Evolutionary conservation across 2,329 filamentous ascomycete genomes (phyloP).

Genomic region (Pyrenochaeta sp.): DNA sequence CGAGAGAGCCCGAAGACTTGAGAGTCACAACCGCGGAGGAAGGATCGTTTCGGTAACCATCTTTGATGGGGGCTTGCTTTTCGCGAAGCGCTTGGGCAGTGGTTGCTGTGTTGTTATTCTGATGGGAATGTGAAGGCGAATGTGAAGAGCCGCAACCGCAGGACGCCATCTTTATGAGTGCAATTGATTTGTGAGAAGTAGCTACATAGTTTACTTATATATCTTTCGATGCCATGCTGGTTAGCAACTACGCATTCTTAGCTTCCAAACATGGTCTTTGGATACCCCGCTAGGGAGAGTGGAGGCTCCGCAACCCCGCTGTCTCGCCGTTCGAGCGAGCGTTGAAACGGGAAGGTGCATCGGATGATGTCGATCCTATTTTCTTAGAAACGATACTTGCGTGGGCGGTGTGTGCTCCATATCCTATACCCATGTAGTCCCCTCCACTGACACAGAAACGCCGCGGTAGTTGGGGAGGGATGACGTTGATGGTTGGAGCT

Average conservation of each 20-base stretch:
- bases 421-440: too few species aligned
- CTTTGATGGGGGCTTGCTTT: conserved; percentile 60
- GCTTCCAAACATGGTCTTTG: conserved; percentile 9
- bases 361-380: background rate
- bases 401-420: background rate
- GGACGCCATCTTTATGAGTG: background rate
- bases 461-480: too few species aligned
- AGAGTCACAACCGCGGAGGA: conserved; percentile 57
- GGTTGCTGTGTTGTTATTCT: background rate
- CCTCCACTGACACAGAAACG: too few species aligned
- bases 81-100: conserved; percentile 52
- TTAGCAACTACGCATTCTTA: background rate
- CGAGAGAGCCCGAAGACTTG: conserved; percentile 55
- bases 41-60: conserved; percentile 55
- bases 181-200: background rate
- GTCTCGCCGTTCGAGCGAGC: conserved; percentile 25
- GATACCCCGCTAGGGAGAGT: conserved; percentile 28
- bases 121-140: background rate
- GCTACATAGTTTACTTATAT: background rate
- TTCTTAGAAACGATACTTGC: background rate
- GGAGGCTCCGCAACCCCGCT: conserved; percentile 28
- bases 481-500: too few species aligned
- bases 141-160: background rate
- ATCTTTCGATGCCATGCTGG: background rate
- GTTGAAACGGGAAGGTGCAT: conserved; percentile 16